Conservation (phyloP, 202 grass and related monocot species). For the Panicum virgatum region DNA sequence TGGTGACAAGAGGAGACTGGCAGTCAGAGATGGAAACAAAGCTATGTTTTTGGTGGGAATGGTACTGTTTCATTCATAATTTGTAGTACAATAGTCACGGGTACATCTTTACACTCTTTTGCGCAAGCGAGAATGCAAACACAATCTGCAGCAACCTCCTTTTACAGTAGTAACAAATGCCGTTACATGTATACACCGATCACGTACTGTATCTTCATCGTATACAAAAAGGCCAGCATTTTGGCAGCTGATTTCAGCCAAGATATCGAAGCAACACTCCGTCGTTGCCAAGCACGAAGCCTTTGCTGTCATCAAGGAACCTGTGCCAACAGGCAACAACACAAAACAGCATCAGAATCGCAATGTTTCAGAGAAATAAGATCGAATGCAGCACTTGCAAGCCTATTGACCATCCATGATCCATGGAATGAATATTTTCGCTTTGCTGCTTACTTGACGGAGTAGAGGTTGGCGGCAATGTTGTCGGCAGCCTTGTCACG, state of each 20-base stretch:
- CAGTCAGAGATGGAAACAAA: too few species aligned
- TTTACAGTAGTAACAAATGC: neutral
- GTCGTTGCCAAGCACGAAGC: slow-evolving; percentile 87
- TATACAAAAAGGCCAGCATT: slow-evolving; percentile 25
- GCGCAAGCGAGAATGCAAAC: neutral
- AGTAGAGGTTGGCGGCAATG: slow-evolving; percentile 87
- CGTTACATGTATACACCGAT: neutral
- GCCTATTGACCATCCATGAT: too few species aligned
- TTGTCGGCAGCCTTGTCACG: slow-evolving; percentile 93
- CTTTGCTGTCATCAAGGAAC: slow-evolving; percentile 74
- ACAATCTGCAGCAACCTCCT: neutral
- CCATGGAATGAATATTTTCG: too few species aligned
- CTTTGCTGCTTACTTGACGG: slow-evolving; percentile 68
- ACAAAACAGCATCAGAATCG: neutral
- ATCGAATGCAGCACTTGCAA: too few species aligned
- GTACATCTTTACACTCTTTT: neutral
- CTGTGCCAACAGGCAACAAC: slow-evolving; percentile 37
- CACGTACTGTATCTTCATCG: neutral
- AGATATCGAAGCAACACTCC: slow-evolving; percentile 91
- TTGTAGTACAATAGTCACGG: too few species aligned
- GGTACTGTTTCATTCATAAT: too few species aligned
- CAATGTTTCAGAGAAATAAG: slow-evolving; percentile 6
- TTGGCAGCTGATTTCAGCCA: slow-evolving; percentile 43
- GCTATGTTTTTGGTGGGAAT: too few species aligned
- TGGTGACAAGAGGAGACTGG: too few species aligned